Evolutionary conservation across 495 filamentous ascomycete species (phyloP).

Genomic region (Opeltia flavorubescens): DNA sequence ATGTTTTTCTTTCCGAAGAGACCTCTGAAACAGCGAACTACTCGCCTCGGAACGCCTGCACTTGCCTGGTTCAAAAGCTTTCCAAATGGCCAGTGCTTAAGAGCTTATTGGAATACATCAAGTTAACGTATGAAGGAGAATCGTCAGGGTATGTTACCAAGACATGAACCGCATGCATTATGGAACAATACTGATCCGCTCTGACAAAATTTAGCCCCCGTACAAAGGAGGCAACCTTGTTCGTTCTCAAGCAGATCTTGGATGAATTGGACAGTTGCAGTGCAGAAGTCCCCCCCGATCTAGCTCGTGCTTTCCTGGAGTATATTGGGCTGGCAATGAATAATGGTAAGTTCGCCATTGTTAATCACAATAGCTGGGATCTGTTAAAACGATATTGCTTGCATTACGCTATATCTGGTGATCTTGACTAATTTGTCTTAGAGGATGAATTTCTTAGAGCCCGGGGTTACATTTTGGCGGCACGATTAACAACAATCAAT

Average conservation of each 20-base stretch:
- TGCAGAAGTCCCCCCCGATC: constrained; percentile 46
- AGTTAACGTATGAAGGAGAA: constrained; percentile 44
- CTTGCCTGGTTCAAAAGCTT: constrained; percentile 82
- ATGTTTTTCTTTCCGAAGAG: constrained; percentile 88
- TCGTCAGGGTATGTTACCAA: constrained; percentile 35
- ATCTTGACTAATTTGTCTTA: constrained; percentile 3
- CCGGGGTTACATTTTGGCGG: constrained; percentile 72
- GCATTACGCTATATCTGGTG: not conserved
- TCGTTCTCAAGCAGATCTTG: constrained; percentile 64
- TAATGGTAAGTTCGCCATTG: constrained; percentile 26
- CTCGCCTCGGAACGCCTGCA: constrained; percentile 79
- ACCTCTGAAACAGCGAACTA: constrained; percentile 94
- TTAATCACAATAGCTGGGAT: not conserved
- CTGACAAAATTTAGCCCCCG: constrained; percentile 7
- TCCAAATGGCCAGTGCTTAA: constrained; percentile 76
- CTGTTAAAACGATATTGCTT: not conserved
- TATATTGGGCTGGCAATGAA: constrained; percentile 69
- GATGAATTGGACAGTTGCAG: constrained; percentile 66
- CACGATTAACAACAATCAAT: constrained; percentile 48
- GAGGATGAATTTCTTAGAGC: constrained; percentile 59
- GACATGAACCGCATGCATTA: not conserved
- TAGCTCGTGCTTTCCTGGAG: constrained; percentile 57
- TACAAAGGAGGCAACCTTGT: constrained; percentile 65
- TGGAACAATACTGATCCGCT: not conserved
- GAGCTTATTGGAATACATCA: constrained; percentile 57